Evolutionary conservation across 1,284 basidiomycete species (phyloP).

Genomic region (Apiotrichum brassicae): DNA sequence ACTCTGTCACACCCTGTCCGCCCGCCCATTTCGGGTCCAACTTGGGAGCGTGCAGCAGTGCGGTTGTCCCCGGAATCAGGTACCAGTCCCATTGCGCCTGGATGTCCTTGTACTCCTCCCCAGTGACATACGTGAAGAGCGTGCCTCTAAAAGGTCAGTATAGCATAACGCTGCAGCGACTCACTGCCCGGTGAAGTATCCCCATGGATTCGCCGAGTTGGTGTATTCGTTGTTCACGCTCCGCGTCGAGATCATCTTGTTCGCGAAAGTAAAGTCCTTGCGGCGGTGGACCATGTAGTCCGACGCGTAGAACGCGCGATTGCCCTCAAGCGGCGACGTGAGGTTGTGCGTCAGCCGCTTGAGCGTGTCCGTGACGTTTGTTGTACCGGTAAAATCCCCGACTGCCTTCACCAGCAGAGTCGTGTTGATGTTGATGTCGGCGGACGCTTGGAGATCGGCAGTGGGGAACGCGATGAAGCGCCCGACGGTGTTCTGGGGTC

Average conservation of each 20-base stretch:
- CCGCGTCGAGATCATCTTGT: conserved; percentile 61
- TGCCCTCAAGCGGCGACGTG: conserved; percentile 51
- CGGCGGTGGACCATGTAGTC: conserved; percentile 67
- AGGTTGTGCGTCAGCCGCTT: conserved; percentile 44
- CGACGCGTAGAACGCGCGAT: conserved; percentile 60
- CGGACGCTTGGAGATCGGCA: conserved; percentile 56
- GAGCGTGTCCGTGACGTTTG: conserved; percentile 49
- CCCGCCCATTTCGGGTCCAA: conserved; percentile 50
- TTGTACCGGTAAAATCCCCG: conserved; percentile 41
- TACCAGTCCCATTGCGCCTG: conserved; percentile 66
- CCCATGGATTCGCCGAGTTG: conserved; percentile 56
- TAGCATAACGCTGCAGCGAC: background rate
- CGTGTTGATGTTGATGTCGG: conserved; percentile 56
- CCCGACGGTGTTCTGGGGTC: conserved; percentile 50
- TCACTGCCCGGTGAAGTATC: conserved; percentile 59
- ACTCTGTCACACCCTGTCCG: conserved; percentile 51
- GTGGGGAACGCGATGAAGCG: conserved; percentile 61
- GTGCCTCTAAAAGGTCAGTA: conserved; percentile 45
- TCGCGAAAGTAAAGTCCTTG: conserved; percentile 54
- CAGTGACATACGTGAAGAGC: conserved; percentile 58
- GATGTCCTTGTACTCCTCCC: conserved; percentile 64
- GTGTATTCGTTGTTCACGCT: conserved; percentile 61
- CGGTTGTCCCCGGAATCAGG: conserved; percentile 61
- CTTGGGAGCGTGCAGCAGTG: conserved; percentile 53
- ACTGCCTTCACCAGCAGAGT: conserved; percentile 48